Conservation (phyloP, 176 grass and related monocot species). For the Canna indica region DNA sequence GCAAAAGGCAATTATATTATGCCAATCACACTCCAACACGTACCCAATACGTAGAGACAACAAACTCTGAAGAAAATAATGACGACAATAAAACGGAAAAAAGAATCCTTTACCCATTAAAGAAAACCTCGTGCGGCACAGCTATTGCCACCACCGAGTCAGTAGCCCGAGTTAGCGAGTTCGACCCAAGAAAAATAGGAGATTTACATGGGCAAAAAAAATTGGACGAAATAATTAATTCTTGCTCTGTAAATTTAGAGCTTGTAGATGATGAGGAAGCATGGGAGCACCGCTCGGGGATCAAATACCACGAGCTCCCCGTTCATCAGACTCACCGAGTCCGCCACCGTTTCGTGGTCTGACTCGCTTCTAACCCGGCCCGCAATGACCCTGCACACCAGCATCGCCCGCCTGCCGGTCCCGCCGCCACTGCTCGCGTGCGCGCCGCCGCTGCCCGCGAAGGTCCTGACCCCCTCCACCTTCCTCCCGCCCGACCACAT, state of each 20-base stretch:
- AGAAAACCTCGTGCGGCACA: too few species aligned
- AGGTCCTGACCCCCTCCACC: constrained; percentile 40
- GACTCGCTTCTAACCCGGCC: constrained; percentile 30
- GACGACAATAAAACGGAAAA: too few species aligned
- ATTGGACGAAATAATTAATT: too few species aligned
- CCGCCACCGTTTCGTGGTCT: constrained; percentile 23
- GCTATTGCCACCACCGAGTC: too few species aligned
- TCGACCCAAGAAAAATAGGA: too few species aligned
- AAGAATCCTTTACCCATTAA: neutral
- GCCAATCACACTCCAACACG: too few species aligned
- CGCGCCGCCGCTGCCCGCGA: constrained; percentile 73
- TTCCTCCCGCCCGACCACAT: constrained; percentile 12
- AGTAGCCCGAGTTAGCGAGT: too few species aligned
- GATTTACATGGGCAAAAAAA: too few species aligned
- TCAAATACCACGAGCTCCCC: constrained; percentile 71
- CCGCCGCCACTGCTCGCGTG: constrained; percentile 39
- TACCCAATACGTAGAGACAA: too few species aligned
- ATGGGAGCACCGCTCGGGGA: constrained; percentile 65
- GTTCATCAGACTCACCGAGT: constrained; percentile 48
- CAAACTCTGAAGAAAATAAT: too few species aligned
- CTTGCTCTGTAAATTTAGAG: constrained; percentile 24
- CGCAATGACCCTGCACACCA: constrained; percentile 72
- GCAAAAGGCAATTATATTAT: neutral
- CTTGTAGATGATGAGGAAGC: constrained; percentile 81
- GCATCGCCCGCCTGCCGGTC: constrained; percentile 47